Percentiles rank a stretch among this genome's conserved stretches.
phyloP scores from a whole-genome alignment of 805 yeast genomes.

The Candida bentonensis region DNA sequence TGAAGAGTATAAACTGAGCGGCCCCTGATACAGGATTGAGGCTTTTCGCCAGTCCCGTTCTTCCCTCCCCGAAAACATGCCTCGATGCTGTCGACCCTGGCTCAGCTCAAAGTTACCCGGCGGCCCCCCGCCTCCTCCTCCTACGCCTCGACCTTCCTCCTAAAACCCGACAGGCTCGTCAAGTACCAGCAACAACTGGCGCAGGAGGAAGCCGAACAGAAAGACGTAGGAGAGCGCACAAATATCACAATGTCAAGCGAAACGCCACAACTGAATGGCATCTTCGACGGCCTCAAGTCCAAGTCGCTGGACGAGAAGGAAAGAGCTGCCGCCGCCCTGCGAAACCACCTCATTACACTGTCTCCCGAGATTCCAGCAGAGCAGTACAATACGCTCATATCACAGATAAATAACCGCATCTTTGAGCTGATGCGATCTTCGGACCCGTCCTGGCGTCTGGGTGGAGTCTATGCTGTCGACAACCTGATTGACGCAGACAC shows the following conservation, averaged over 20 bases:
- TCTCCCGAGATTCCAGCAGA: slow-evolving; percentile 75
- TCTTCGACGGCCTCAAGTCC: slow-evolving; percentile 16
- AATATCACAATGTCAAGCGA: slow-evolving; percentile 14
- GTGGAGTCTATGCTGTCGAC: slow-evolving; percentile 86
- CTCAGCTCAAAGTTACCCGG: background rate
- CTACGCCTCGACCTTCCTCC: background rate
- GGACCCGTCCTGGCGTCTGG: slow-evolving; percentile 59
- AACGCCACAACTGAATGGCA: slow-evolving; percentile 16
- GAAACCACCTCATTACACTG: slow-evolving; percentile 52
- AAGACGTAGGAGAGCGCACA: background rate
- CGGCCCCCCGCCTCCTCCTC: background rate
- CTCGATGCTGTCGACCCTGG: too few species aligned
- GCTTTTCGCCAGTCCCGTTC: too few species aligned
- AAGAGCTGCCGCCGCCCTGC: slow-evolving; percentile 54
- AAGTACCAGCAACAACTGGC: background rate
- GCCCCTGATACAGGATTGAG: too few species aligned
- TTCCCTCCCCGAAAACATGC: too few species aligned
- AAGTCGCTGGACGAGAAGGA: slow-evolving; percentile 17
- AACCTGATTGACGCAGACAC: slow-evolving; percentile 74
- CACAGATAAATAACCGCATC: slow-evolving; percentile 73
- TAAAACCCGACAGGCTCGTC: background rate
- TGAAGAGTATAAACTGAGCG: too few species aligned
- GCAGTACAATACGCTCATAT: slow-evolving; percentile 66
- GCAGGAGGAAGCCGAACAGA: background rate
- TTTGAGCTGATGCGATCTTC: slow-evolving; percentile 72